A percentile compares a stretch with the other conserved stretches of the same genome.
phyloP scores from a whole-genome alignment of 2,329 filamentous ascomycete species.

The Podosphaera fusca region DNA sequence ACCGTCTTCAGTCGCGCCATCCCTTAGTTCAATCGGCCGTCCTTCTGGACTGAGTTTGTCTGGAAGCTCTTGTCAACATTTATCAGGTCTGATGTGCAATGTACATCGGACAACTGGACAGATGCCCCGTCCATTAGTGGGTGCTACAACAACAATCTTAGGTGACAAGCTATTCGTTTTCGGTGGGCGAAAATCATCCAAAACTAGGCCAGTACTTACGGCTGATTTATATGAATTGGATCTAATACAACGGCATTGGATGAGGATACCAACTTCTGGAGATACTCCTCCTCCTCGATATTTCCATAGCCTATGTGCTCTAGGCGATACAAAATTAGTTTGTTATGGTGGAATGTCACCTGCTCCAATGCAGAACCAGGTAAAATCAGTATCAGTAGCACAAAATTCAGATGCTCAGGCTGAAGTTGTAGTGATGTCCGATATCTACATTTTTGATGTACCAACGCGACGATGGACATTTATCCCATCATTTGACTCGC shows the following conservation, averaged over 20 bases:
- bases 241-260: conserved; percentile 79
- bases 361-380: conserved; percentile 23
- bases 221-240: conserved; percentile 87
- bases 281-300: conserved; percentile 81
- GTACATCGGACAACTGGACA: conserved; percentile 71
- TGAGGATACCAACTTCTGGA: conserved; percentile 60
- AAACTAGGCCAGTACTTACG: conserved; percentile 61
- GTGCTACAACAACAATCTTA: conserved; percentile 81
- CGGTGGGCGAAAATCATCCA: conserved; percentile 68
- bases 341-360: conserved; percentile 98
- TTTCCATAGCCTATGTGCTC: conserved; percentile 84
- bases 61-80: conserved; percentile 27
- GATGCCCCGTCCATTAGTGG: conserved; percentile 77
- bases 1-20: conserved; percentile 31
- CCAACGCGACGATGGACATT: conserved; percentile 64
- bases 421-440: conserved; percentile 91
- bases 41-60: conserved; percentile 19
- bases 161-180: conserved; percentile 96
- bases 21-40: conserved; percentile 26
- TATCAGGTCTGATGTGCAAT: conserved; percentile 46
- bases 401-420: conserved; percentile 40
- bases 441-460: conserved; percentile 89
- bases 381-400: conserved; percentile 21
- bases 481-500: conserved; percentile 56
- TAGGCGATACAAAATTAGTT: conserved; percentile 89